Conservation (phyloP, 2,329 filamentous ascomycete species). For the Tolypocladium inflatum region DNA sequence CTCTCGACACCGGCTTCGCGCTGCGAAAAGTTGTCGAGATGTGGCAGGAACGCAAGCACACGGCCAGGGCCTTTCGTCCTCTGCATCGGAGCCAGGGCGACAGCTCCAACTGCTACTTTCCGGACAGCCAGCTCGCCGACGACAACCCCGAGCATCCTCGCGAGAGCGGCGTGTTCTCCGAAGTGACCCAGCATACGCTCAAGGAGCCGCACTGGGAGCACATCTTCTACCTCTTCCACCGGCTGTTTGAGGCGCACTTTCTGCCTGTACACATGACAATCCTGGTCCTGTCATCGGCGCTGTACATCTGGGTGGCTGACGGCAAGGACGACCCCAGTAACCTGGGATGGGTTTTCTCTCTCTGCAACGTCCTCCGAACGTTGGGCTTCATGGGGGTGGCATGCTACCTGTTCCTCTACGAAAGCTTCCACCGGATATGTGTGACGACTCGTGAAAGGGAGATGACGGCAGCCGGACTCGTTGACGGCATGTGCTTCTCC, state of each 20-base stretch:
- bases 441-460: slow-evolving; percentile 52
- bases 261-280: slow-evolving; percentile 59
- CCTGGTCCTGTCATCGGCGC: slow-evolving; percentile 50
- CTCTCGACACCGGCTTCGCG: slow-evolving; percentile 58
- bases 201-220: slow-evolving; percentile 44
- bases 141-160: slow-evolving; percentile 28
- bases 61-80: slow-evolving; percentile 43
- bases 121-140: slow-evolving; percentile 30
- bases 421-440: slow-evolving; percentile 54
- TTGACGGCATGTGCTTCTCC: slow-evolving; percentile 57
- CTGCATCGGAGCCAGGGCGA: slow-evolving; percentile 41
- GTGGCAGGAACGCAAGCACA: slow-evolving; percentile 48
- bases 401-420: slow-evolving; percentile 57
- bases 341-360: slow-evolving; percentile 48
- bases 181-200: slow-evolving; percentile 41
- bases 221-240: slow-evolving; percentile 50
- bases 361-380: slow-evolving; percentile 51
- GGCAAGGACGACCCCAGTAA: slow-evolving; percentile 39
- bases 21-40: slow-evolving; percentile 48
- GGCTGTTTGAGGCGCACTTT: slow-evolving; percentile 68
- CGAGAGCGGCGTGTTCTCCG: slow-evolving; percentile 45
- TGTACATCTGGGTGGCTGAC: slow-evolving; percentile 48
- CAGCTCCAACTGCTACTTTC: slow-evolving; percentile 35
- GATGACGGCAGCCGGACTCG: slow-evolving; percentile 55
- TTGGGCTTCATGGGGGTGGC: slow-evolving; percentile 53